phyloP scores from a whole-genome alignment of 2,329 filamentous ascomycete species.

The Aspergillus pseudoglaucus region DNA sequence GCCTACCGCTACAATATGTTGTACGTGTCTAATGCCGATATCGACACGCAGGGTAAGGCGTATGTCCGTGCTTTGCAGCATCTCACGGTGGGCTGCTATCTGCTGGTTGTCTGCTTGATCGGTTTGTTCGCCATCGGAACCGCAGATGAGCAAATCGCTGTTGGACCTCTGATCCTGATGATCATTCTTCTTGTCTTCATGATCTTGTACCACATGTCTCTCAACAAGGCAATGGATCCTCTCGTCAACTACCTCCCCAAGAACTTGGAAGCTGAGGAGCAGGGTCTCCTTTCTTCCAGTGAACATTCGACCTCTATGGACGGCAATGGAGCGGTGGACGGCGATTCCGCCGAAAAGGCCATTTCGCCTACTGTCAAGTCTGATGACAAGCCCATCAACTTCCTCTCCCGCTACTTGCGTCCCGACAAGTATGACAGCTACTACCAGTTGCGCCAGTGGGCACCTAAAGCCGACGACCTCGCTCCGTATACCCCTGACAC shows the following conservation, averaged over 20 bases:
- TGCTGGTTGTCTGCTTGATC: slow-evolving; percentile 74
- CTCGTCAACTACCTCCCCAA: slow-evolving; percentile 73
- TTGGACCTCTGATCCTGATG: slow-evolving; percentile 69
- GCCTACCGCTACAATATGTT: slow-evolving; percentile 88
- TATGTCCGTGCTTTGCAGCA: slow-evolving; percentile 87
- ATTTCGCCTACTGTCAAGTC: slow-evolving; percentile 15
- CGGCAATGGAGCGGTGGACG: slow-evolving; percentile 23
- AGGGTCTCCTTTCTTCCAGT: slow-evolving; percentile 38
- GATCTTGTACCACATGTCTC: slow-evolving; percentile 63
- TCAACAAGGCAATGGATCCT: slow-evolving; percentile 68
- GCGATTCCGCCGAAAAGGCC: slow-evolving; percentile 32
- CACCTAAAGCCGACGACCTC: slow-evolving; percentile 53
- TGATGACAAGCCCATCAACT: slow-evolving; percentile 27
- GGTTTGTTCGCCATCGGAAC: slow-evolving; percentile 70
- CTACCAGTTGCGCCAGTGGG: slow-evolving; percentile 59
- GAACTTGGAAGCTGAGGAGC: slow-evolving; percentile 57
- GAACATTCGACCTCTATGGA: slow-evolving; percentile 13
- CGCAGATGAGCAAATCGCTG: slow-evolving; percentile 54
- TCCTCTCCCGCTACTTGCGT: slow-evolving; percentile 56
- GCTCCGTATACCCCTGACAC: slow-evolving; percentile 57
- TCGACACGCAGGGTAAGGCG: slow-evolving; percentile 82
- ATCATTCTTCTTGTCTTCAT: slow-evolving; percentile 69
- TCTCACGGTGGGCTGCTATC: slow-evolving; percentile 74
- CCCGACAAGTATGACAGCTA: slow-evolving; percentile 74
- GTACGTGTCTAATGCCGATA: slow-evolving; percentile 72